phyloP scores from a whole-genome alignment of 176 grass and related monocot species.

The Canna indica region DNA sequence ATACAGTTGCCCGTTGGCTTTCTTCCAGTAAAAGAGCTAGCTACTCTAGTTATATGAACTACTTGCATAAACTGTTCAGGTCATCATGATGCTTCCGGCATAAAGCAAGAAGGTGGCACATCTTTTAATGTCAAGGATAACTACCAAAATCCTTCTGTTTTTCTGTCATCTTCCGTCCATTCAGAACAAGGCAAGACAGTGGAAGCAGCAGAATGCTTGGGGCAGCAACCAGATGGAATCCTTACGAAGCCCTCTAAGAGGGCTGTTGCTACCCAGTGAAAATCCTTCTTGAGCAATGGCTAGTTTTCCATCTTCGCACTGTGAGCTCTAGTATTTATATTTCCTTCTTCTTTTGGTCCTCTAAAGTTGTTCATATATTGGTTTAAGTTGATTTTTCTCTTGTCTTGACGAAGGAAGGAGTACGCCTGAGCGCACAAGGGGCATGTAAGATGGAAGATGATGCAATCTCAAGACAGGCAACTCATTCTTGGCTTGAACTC shows the following conservation, averaged over 20 bases:
- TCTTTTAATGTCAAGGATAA: neutral
- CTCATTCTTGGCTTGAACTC: slow-evolving; percentile 6
- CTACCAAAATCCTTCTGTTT: neutral
- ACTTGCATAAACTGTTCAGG: neutral
- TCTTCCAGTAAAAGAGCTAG: neutral
- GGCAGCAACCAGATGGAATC: neutral
- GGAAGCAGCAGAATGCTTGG: neutral
- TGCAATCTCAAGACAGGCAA: neutral
- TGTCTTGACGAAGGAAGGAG: neutral
- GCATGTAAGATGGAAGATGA: neutral
- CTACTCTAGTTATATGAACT: neutral
- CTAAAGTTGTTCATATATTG: neutral
- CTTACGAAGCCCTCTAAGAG: neutral
- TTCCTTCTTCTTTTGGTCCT: too few relatives aligned
- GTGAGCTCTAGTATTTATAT: neutral
- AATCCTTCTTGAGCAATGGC: neutral
- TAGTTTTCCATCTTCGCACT: neutral
- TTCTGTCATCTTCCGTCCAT: neutral
- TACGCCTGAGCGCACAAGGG: neutral
- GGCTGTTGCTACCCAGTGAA: neutral
- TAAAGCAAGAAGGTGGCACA: neutral
- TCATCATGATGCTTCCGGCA: neutral
- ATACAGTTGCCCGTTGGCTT: neutral
- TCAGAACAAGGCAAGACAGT: neutral
- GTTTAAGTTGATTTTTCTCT: neutral